Base-by-base conservation (phyloP, 2,329 filamentous ascomycete species). In the Cladophialophora bantiana region DNA sequence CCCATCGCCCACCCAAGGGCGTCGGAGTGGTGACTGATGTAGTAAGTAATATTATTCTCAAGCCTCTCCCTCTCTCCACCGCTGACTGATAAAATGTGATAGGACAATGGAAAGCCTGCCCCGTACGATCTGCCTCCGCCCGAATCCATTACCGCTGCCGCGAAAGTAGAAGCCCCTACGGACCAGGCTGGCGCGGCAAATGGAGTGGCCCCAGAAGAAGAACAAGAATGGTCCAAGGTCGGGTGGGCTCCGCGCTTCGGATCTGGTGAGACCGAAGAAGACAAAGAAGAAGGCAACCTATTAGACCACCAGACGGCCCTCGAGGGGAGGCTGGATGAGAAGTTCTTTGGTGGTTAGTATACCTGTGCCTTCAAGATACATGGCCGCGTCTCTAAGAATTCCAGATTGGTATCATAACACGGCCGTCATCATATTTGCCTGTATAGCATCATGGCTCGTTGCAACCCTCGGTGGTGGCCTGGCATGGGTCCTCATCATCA, bases 371-470 rank as follows among this genome's bases (percentile, higher is more conserved):
- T 18, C 7, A 32, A 36, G 12, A 20, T 59, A 36, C 34, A 65
- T 64, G 62, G 18, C 35, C 12, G 48, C 35, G 61, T 13, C 62
- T 57, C 66, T 67, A 56, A 64, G 61, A 36, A 5, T 35, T 62
- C 59, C 71, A 92, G 93, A 98, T 78, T 99, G 95, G 95, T 99
- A 98, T 78, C 94, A 99, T 79, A 99, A 99, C 78, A 89, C 94
- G 2, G 95, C 84, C n/a, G 83, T 99, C 68, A 97, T 99, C 76
- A 85, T 94, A 71, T 97, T 99, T 76, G 93, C 94, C 59, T 97
- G 93, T 76, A 83, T 99, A 60, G 83, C 88, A 35, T 97, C 94
- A 26, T 99, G 94, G 94, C 84, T 97, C 3, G 85, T 97, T 42
- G 94, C 94, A 35, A 84, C 94, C 20, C 83, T 99, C 9, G 95